Conservation (phyloP, 352 stramenopile genomes). For the Phytophthora vignae region DNA sequence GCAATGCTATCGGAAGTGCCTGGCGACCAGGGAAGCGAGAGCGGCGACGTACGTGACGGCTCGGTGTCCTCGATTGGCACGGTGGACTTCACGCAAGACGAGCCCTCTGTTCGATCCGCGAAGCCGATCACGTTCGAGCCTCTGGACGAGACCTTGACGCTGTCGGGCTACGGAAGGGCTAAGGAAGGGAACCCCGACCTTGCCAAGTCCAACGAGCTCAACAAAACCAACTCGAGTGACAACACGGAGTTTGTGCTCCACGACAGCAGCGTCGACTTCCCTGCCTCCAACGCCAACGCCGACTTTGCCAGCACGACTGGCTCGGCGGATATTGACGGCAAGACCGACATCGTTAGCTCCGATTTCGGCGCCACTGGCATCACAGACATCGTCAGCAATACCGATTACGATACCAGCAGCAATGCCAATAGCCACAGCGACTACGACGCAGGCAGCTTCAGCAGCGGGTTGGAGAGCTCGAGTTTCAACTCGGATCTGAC, state of each 20-base stretch:
- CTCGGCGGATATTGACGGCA: slow-evolving; percentile 43
- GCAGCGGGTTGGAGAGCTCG: slow-evolving; percentile 37
- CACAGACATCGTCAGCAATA: not conserved
- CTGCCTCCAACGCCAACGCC: slow-evolving; percentile 29
- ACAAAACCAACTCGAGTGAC: slow-evolving; percentile 36
- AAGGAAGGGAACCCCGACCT: slow-evolving; percentile 10
- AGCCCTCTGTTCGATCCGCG: slow-evolving; percentile 39
- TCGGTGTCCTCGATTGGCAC: slow-evolving; percentile 66
- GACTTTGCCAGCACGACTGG: slow-evolving; percentile 44
- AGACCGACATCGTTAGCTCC: slow-evolving; percentile 12
- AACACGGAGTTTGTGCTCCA: slow-evolving; percentile 42
- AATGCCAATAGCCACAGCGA: slow-evolving; percentile 26
- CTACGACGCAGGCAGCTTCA: slow-evolving; percentile 34
- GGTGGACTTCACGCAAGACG: slow-evolving; percentile 60
- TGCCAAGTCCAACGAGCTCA: slow-evolving; percentile 20
- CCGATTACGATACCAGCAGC: slow-evolving; percentile 17
- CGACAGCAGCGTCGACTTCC: slow-evolving; percentile 35
- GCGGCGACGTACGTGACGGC: slow-evolving; percentile 26
- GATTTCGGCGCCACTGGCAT: slow-evolving; percentile 24
- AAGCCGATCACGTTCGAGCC: slow-evolving; percentile 38
- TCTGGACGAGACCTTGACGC: slow-evolving; percentile 48
- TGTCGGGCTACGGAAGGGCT: slow-evolving; percentile 35
- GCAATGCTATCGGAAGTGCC: slow-evolving; percentile 34
- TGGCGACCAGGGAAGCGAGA: slow-evolving; percentile 32
- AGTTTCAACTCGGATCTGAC: slow-evolving; percentile 35